phyloP scores from a whole-genome alignment of 164 flowering plant genomes.

The Aristolochia contorta region DNA sequence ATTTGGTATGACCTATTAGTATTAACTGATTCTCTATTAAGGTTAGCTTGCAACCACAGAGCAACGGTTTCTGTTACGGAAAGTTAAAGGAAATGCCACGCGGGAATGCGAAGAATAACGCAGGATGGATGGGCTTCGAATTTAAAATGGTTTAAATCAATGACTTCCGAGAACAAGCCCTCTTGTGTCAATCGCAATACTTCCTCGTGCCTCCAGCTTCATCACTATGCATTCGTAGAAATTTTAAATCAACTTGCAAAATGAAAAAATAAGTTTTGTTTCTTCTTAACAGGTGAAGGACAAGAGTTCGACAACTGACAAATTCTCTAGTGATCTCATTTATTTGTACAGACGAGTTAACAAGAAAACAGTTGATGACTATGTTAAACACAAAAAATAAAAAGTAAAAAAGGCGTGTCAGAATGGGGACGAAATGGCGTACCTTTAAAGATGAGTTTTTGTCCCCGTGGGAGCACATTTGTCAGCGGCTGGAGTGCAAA shows the following conservation, averaged over 20 bases:
- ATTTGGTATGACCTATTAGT: too few relatives aligned
- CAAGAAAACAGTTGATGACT: not conserved
- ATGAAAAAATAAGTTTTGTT: not conserved
- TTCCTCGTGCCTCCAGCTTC: too few relatives aligned
- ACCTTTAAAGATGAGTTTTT: conserved; percentile 86
- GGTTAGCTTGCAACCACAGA: too few relatives aligned
- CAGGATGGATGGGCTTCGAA: too few relatives aligned
- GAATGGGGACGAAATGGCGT: not conserved
- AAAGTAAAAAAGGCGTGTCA: not conserved
- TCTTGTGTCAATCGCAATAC: too few relatives aligned
- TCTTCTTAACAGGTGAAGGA: not conserved
- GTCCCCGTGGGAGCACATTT: conserved; percentile 84
- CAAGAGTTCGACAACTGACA: not conserved
- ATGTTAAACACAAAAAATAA: not conserved
- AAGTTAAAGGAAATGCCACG: too few relatives aligned
- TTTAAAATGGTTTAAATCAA: too few relatives aligned
- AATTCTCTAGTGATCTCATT: not conserved
- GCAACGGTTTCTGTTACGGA: too few relatives aligned
- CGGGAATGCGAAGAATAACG: too few relatives aligned
- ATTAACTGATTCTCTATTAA: too few relatives aligned
- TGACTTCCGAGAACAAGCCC: too few relatives aligned
- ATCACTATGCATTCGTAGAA: too few relatives aligned
- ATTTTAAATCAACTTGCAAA: not conserved
- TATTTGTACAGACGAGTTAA: not conserved
- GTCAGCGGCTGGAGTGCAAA: conserved; percentile 65